These are phyloP conservation scores for Aspergillus alliaceus DNA, from an alignment of 2,329 filamentous ascomycete species.

Conservation along the genomic window DNA sequence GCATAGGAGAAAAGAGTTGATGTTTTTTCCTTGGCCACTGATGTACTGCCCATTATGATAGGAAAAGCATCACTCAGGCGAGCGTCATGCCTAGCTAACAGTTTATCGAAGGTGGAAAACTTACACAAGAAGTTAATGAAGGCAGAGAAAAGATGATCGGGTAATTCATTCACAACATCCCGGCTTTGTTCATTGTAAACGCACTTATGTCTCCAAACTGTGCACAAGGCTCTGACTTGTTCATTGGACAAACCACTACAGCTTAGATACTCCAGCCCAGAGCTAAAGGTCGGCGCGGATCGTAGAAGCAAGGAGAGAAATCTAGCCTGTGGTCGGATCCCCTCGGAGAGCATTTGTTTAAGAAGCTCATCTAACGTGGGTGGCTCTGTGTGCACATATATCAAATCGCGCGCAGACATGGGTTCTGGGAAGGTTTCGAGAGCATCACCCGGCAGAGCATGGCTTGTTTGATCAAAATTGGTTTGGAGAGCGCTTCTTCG, in stretches of 20 bases:
- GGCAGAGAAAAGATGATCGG: slow-evolving; percentile 42
- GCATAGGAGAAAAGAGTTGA: slow-evolving; percentile 23
- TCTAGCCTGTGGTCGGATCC: slow-evolving; percentile 43
- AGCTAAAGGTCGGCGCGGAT: slow-evolving; percentile 38
- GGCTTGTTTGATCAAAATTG: slow-evolving; percentile 22
- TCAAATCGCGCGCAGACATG: slow-evolving; percentile 56
- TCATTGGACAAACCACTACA: slow-evolving; percentile 34
- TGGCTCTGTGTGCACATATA: slow-evolving; percentile 56
- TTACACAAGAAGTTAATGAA: slow-evolving; percentile 46
- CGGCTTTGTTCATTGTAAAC: slow-evolving; percentile 14
- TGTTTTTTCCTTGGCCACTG: slow-evolving; percentile 3
- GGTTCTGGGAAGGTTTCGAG: slow-evolving; percentile 57
- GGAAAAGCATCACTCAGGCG: slow-evolving; percentile 29
- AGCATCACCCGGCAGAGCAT: slow-evolving; percentile 55
- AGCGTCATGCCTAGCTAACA: slow-evolving; percentile 13
- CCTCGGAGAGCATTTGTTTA: slow-evolving; percentile 48
- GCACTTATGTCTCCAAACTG: slow-evolving; percentile 17
- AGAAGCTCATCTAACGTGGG: slow-evolving; percentile 55
- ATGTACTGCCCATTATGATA: slow-evolving; percentile 19
- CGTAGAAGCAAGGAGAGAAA: slow-evolving; percentile 54
- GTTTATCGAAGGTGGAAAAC: slow-evolving; percentile 21
- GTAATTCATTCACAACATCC: slow-evolving; percentile 28
- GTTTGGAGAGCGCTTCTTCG: slow-evolving; percentile 27
- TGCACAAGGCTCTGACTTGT: slow-evolving; percentile 32
- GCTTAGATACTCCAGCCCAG: slow-evolving; percentile 46